These are phyloP conservation scores for Phytophthora gonapodyides DNA, from an alignment of 352 stramenopile genomes.

Conservation along the genomic window DNA sequence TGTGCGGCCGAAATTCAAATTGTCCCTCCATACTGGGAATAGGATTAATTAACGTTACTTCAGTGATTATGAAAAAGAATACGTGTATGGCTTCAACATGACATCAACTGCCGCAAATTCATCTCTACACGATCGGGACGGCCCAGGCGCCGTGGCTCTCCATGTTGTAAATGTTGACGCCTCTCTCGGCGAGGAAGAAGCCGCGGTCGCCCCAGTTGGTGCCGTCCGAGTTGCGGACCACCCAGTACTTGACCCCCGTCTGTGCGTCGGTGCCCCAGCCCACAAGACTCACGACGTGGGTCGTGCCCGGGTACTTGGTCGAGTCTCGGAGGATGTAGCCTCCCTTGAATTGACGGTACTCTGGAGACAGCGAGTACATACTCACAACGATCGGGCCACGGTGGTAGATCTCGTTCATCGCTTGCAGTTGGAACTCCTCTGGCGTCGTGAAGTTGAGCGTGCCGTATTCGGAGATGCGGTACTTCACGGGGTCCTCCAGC, in stretches of 20 bases:
- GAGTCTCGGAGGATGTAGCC: slow-evolving; percentile 91
- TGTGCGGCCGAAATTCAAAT: slow-evolving; percentile 20
- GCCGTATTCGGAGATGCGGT: slow-evolving; percentile 73
- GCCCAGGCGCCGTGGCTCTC: slow-evolving; percentile 76
- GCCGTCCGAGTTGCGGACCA: slow-evolving; percentile 94
- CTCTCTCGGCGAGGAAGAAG: slow-evolving; percentile 74
- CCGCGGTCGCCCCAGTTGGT: slow-evolving; percentile 77
- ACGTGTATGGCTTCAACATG: no score
- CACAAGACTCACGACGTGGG: slow-evolving; percentile 95
- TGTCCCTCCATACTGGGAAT: no score
- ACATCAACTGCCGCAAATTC: no score
- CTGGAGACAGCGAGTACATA: slow-evolving; percentile 82
- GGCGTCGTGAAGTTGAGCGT: slow-evolving; percentile 75
- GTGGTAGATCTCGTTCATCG: slow-evolving; percentile 97
- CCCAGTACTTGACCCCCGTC: slow-evolving; percentile 93
- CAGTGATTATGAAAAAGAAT: no score
- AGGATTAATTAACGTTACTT: slow-evolving; percentile 20
- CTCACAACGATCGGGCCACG: slow-evolving; percentile 94
- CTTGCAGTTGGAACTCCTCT: slow-evolving; percentile 70
- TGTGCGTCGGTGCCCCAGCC: slow-evolving; percentile 92
- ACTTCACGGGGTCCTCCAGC: slow-evolving; percentile 62
- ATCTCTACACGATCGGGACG: slow-evolving; percentile 57
- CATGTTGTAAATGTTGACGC: slow-evolving; percentile 81
- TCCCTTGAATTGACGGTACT: slow-evolving; percentile 89
- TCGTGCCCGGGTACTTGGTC: slow-evolving; percentile 71